Base-by-base conservation (phyloP, 1,284 basidiomycete genomes). In the Apiotrichum domesticum region DNA sequence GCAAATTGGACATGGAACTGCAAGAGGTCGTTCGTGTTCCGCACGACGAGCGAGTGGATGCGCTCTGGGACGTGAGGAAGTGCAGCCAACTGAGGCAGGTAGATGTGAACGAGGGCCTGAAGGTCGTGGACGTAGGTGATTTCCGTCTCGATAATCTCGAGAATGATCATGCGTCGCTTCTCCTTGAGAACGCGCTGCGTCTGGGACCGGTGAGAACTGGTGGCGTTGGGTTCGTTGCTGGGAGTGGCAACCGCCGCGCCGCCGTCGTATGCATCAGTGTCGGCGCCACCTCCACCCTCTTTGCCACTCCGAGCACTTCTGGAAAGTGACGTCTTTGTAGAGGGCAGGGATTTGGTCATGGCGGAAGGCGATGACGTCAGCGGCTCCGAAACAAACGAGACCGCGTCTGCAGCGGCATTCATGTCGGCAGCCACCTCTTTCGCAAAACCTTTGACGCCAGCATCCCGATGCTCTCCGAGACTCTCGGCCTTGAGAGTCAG, bases 111-210 rank as follows among this genome's bases (percentile, higher is more conserved):
- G 44, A 96, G 80, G 11, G 82, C 82, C 56, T 84, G 82, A 63
- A 96, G 74, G 72, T 92, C 89, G 52, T 81, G 75, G 11, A 91
- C 80, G 70, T 95, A 96, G 6, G 84, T 83, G 15, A 85, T 79
- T 76, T 96, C 92, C 0, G 90, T 93, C 59, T 84, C 81, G 37
- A 94, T 80, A 37, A 96, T 79, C 75, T 96, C 92, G n/a, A 76
- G 63, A 0, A 77, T 52, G 44, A 74, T 67, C 67, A 74, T 73
- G 40, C 66, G 67, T 3, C 71, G 62, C 52, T 69, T 68, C 50
- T 72, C 69, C 21, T 69, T 46, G 4, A 57, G 51, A 35, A 48
- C 52, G 35, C 47, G 35, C n/a, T 49, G 35, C 35, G 29, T 49
- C 40, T 2, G 50, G 10, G 32, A 21, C 32, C 21, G n/a, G 9